Conservation (phyloP, 106 monocot genomes). For the Allium cepa region DNA sequence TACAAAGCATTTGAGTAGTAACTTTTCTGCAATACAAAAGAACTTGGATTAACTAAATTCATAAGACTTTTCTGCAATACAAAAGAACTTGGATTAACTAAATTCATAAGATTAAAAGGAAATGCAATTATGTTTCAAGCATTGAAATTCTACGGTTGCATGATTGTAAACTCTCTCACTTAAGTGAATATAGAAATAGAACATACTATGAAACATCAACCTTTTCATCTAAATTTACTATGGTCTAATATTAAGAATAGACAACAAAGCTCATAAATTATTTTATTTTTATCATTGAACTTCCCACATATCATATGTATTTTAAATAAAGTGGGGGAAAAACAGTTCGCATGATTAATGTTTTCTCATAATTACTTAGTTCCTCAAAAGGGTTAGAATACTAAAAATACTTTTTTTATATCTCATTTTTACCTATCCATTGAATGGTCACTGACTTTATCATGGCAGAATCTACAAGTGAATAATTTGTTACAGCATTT, state of each 20-base stretch:
- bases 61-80: constrained; percentile 48
- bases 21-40: constrained; percentile 48
- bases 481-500: constrained; percentile 89
- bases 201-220: not conserved
- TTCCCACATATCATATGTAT: not conserved
- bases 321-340: not conserved
- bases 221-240: not conserved
- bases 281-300: not conserved
- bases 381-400: not conserved
- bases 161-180: too few relatives aligned
- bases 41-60: not conserved
- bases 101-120: not conserved
- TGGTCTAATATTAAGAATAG: not conserved
- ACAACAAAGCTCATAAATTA: not conserved
- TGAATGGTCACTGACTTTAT: constrained; percentile 88
- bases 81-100: not conserved
- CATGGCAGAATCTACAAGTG: constrained; percentile 92
- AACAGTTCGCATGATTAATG: too few relatives aligned
- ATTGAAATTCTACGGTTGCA: not conserved
- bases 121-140: not conserved
- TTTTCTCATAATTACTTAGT: not conserved
- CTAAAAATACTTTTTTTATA: not conserved
- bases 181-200: not conserved
- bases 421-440: constrained; percentile 67
- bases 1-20: constrained; percentile 88